Evolutionary conservation across 2,329 filamentous ascomycete species (phyloP), one percentile per base, ranked within the genome.

Genomic region (Microdochium paspali): DNA sequence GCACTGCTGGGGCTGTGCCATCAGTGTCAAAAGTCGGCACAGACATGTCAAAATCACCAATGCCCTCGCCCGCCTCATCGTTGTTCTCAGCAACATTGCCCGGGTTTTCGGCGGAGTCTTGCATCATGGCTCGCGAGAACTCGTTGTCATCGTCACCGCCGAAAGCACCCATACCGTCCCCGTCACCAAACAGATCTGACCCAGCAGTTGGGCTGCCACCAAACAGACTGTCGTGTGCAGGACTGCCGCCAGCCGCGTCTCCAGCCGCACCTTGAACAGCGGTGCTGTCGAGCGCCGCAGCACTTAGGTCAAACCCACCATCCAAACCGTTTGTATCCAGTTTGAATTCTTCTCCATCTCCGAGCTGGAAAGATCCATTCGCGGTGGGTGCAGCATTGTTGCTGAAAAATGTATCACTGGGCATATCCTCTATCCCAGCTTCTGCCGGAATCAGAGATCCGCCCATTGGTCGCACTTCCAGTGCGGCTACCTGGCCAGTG

Each of bases 61-160:
- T 63, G 2, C 61, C 53, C 4, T 40, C 35, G 18, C 35, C 35
- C 6, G 35, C 35, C 3, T 40, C 35, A 12, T 40, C 35, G 18
- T 40, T 40, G 35, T 20, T 40, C 6, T n/a, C 4, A 21, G 20
- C 23, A 25, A 61, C 62, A 25, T 65, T 61, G 9, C 53, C 55
- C 58, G 68, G 69, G 3, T 74, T 64, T 28, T 67, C 68, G 1
- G 64, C 65, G 1, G 68, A 59, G 25, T 64, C 65, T 18, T 67
- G 63, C 44, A 67, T 82, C 66, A 95, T 84, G 1, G 84, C 84
- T 48, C 82, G 72, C 3, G 83, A 84, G 55, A 94, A 90, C 53
- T 90, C 87, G 55, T 90, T 84, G 49, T 94, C 89, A 35, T 95
- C 89, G 40, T 95, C 89, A 12, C 85, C 83, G 1, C 79, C 86